Base-by-base conservation (phyloP, 1,139 yeast genomes). In the Geotrichum bryndzae region DNA sequence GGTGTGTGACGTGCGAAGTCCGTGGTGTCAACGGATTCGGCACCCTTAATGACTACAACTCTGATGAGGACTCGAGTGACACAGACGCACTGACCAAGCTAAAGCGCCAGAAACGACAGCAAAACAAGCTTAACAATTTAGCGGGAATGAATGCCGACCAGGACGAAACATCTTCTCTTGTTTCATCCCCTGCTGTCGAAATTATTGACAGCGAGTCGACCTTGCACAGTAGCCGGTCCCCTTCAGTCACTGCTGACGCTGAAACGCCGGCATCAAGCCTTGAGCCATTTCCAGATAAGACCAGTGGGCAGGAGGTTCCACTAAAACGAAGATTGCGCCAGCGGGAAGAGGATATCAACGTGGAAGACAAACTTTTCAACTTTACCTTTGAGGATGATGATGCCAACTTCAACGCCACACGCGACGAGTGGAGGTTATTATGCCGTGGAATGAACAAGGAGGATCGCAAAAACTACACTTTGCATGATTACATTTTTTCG, bases 1-100 rank as follows among this genome's bases (percentile, higher is more conserved):
- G 79, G 50, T 80, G 83, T 66, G 75, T 77, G 1, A 71, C 80
- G 0, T 80, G 83, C 67, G 82, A 80, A 63, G 72, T 46, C 63
- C 63, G 67, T 18, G 66, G 64, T 15, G 62, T 67, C 23, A 63
- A 60, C 31, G 64, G 62, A 13, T 60, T 58, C 53, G 65, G 54
- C 1, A 25, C 25, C 3, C 56, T 56, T 3, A 31, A 33, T 33
- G 57, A 53, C 27, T 35, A 45, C 52, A 56, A 51, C 35, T 51
- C 56, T 51, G 56, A 54, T 6, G 56, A 57, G 10, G 57, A 54
- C 22, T 64, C 59, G 4, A 51, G 56, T 23, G 63, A 64, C 51
- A 54, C 38, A 38, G 66, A 63, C n/a, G 55, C 50, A 15, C 66
- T 51, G 56, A 62, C 51, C 58, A 65, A 29, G 53, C 51, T 46